These are phyloP conservation scores for thale cress (Arabidopsis thaliana) DNA, from an alignment of 345 rosid species.

Conservation along the genomic window DNA sequence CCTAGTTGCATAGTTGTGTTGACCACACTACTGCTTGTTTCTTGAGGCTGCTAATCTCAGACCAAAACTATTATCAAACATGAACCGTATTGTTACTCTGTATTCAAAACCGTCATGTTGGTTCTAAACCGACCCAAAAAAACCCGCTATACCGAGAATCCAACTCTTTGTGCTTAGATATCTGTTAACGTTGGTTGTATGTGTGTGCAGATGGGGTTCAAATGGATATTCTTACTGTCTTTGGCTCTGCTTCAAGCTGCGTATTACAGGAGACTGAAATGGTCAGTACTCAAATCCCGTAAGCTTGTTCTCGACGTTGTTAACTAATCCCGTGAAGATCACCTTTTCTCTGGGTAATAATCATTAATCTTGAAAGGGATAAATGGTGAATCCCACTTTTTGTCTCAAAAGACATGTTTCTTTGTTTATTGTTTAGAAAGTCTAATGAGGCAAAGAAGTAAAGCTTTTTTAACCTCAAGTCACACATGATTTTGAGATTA, in stretches of 20 bases:
- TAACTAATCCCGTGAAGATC: conserved; percentile 54
- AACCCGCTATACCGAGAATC: background rate
- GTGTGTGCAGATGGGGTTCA: conserved; percentile 91
- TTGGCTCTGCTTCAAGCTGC: conserved; percentile 90
- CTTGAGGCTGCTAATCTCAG: background rate
- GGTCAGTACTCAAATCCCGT: conserved; percentile 89
- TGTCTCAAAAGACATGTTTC: conserved; percentile 18
- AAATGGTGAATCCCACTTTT: conserved; percentile 1
- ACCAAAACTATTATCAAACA: background rate
- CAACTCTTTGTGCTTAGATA: background rate
- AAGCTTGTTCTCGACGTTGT: conserved; percentile 88
- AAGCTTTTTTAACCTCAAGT: conserved; percentile 25
- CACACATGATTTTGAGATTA: conserved; percentile 22
- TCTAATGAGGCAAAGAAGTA: conserved; percentile 22
- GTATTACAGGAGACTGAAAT: conserved; percentile 86
- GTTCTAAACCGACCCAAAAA: background rate
- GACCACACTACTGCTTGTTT: background rate
- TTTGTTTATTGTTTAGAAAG: conserved; percentile 2
- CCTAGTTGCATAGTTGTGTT: background rate
- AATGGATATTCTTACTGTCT: conserved; percentile 91
- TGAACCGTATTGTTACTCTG: background rate
- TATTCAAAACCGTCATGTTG: background rate
- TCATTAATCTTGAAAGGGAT: conserved; percentile 13
- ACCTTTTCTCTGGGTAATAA: conserved; percentile 27
- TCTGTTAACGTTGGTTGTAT: conserved; percentile 20